Evolutionary conservation across 2,329 filamentous ascomycete genomes (phyloP).

Genomic region (Xylariaceae sp.): DNA sequence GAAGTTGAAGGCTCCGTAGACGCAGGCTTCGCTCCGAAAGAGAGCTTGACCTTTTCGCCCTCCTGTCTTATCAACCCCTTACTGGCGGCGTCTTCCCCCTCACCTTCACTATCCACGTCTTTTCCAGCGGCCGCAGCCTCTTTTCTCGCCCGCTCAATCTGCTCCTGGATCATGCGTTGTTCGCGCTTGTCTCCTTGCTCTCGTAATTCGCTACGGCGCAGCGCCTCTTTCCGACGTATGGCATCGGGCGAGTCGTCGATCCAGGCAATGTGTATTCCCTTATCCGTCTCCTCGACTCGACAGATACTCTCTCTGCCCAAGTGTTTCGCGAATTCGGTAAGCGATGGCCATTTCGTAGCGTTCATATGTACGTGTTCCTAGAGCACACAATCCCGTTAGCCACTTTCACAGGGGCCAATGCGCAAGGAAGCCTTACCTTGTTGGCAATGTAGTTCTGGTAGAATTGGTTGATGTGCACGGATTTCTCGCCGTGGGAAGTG

Average conservation of each 20-base stretch:
- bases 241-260: constrained; percentile 89
- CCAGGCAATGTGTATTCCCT: constrained; percentile 83
- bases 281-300: constrained; percentile 80
- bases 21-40: constrained; percentile 50
- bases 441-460: constrained; percentile 91
- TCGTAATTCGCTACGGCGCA: constrained; percentile 76
- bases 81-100: constrained; percentile 36
- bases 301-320: constrained; percentile 83
- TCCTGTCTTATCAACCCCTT: constrained; percentile 55
- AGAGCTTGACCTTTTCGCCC: constrained; percentile 71
- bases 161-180: constrained; percentile 73
- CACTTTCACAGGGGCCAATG: background rate
- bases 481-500: constrained; percentile 86
- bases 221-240: constrained; percentile 70
- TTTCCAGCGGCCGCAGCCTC: constrained; percentile 41
- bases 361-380: constrained; percentile 86
- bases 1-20: constrained; percentile 21
- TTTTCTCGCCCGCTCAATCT: constrained; percentile 70
- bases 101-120: constrained; percentile 35
- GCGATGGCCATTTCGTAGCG: constrained; percentile 76
- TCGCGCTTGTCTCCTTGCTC: constrained; percentile 89
- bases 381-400: background rate
- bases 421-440: constrained; percentile 38
- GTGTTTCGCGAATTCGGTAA: constrained; percentile 87
- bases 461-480: constrained; percentile 83